phyloP scores from a whole-genome alignment of 371 early-diverging fungal genomes.

The Chytridium lagenaria region DNA sequence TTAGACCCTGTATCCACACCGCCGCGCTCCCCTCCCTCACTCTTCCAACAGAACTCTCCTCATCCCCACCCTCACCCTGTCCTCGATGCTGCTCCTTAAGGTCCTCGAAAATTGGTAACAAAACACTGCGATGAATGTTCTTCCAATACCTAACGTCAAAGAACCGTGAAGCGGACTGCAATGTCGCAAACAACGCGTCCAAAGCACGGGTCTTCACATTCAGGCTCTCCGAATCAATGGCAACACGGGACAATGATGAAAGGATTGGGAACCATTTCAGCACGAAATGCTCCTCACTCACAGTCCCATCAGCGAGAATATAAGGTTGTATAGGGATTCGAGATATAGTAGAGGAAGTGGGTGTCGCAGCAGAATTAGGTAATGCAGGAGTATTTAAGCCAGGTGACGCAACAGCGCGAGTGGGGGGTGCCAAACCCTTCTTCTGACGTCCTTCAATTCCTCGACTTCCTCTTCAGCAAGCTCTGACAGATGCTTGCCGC shows the following conservation, averaged over 20 bases:
- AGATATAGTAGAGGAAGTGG: too few species aligned
- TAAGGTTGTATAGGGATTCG: conserved; percentile 30
- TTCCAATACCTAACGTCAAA: conserved; percentile 56
- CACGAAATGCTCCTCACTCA: conserved; percentile 59
- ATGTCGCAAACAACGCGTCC: conserved; percentile 56
- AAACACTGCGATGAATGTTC: conserved; percentile 50
- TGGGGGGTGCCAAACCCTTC: not conserved
- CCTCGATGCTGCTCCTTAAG: too few species aligned
- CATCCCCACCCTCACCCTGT: too few species aligned
- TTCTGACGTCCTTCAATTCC: conserved; percentile 17
- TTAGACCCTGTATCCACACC: conserved; percentile 54
- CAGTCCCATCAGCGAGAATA: conserved; percentile 28
- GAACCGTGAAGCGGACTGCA: conserved; percentile 44
- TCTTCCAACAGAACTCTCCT: not conserved
- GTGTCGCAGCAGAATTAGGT: not conserved
- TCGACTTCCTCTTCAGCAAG: conserved; percentile 39
- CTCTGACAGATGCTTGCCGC: conserved; percentile 53
- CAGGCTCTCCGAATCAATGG: conserved; percentile 49
- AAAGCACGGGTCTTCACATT: conserved; percentile 47
- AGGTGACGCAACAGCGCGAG: not conserved
- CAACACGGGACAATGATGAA: conserved; percentile 57
- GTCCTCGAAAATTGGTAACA: conserved; percentile 62
- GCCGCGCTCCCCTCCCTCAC: conserved; percentile 43
- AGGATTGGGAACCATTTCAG: conserved; percentile 66
- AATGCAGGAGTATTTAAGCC: not conserved